phyloP scores from a whole-genome alignment of 2,329 filamentous ascomycete species.

The Nemania serpens region DNA sequence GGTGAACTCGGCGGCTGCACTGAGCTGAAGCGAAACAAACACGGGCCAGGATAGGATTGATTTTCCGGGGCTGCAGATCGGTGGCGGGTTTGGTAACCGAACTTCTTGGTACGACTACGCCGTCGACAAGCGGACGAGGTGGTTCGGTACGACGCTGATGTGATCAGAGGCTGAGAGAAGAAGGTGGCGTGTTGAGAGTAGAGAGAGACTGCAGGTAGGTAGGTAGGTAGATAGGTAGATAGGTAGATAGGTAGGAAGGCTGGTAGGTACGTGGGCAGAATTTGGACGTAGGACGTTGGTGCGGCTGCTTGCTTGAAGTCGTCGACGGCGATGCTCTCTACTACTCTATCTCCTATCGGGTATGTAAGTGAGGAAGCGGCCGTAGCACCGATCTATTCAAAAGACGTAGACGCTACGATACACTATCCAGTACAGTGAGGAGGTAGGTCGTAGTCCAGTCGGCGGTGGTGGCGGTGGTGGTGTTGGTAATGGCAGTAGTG shows the following conservation, averaged over 20 bases:
- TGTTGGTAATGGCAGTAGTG: neutral
- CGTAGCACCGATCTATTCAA: too few species aligned
- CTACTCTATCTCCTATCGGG: too few species aligned
- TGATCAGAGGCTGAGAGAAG: constrained; percentile 13
- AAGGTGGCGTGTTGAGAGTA: neutral
- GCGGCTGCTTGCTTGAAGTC: too few species aligned
- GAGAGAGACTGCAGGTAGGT: neutral
- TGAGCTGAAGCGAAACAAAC: constrained; percentile 1
- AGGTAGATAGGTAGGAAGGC: neutral
- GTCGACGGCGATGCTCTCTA: too few species aligned
- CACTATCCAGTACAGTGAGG: too few species aligned
- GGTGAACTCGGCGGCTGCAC: constrained; percentile 21
- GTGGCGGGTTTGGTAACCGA: constrained; percentile 13
- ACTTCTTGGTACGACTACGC: constrained; percentile 15
- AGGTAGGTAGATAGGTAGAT: too few species aligned
- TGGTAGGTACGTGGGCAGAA: neutral
- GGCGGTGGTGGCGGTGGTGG: neutral
- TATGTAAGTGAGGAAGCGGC: too few species aligned
- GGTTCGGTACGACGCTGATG: constrained; percentile 28
- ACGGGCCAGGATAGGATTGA: constrained; percentile 11
- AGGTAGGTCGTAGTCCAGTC: too few species aligned
- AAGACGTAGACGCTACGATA: too few species aligned
- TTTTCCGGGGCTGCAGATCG: neutral
- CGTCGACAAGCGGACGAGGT: constrained; percentile 12
- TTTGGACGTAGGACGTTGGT: neutral